Evolutionary conservation across 2,329 filamentous ascomycete genomes (phyloP), one percentile per base, ranked within the genome.

Genomic region (Claviceps sp.): DNA sequence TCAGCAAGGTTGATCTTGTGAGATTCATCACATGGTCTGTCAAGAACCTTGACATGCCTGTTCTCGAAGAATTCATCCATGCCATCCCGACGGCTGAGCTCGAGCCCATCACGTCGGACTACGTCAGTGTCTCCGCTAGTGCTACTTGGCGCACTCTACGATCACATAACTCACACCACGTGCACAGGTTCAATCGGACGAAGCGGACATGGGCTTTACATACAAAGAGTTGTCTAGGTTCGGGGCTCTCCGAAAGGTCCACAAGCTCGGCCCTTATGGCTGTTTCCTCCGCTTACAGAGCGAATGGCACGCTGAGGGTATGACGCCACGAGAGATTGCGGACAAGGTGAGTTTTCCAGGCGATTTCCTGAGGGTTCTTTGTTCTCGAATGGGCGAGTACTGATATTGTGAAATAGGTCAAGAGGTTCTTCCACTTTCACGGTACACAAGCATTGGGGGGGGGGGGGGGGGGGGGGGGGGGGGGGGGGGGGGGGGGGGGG

Each of bases 1-100:
- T 63, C 4, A 56, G 54, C 43, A 87, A 87, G 62, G 78, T 74
- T 1, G 84, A 87, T 57, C 71, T 85, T 1, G 84, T 82, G 60
- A 65, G 72, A 13, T 86, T 87, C 63, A 82, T 86, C 54, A 65
- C 65, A 40, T 86, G 76, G 71, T 72, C 78, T 1, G 62, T 70
- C 30, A 66, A 66, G 38, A 67, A 70, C 30, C 85, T 84, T 64
- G 63, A 73, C 3, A 69, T 87, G 3, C 81, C 81, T 0, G 78
- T 85, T 48, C 70, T 86, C 20, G 64, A 75, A 11, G 73, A 78
- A 9, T 87, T 87, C 63, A 67, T 87, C 47, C 68, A 74, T 45
- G 81, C 78, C 1, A 71, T 67, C 0, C 78, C 77, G 11, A 77
- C 74, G 0, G 77, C 77, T 6, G 77, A 80, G 55, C 66, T 75